These are phyloP conservation scores for Trypanosoma rangeli DNA, from an alignment of 208 protist species.

Conservation along the genomic window DNA sequence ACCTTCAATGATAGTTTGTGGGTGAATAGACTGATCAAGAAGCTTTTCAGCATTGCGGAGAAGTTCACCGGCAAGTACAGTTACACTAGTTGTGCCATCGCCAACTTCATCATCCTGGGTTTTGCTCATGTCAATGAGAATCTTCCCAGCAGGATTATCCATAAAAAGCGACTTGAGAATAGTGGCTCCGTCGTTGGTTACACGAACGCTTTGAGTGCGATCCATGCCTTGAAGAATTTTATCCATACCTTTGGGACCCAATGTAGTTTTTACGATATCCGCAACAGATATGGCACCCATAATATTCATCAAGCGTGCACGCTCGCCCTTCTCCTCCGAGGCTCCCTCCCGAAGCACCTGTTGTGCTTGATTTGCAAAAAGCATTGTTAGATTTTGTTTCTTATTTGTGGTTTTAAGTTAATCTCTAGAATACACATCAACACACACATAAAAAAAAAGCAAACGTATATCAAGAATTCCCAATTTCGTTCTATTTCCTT, in stretches of 20 bases:
- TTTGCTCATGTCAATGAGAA: slow-evolving; percentile 99
- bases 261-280: slow-evolving; percentile 99
- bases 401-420: slow-evolving; percentile 8
- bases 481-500: too few relatives aligned
- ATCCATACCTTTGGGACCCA: slow-evolving; percentile 99
- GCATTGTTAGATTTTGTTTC: slow-evolving; percentile 38
- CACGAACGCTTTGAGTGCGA: slow-evolving; percentile 82
- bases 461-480: too few relatives aligned
- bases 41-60: slow-evolving; percentile 99
- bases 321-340: slow-evolving; percentile 92
- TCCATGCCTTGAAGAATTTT: slow-evolving; percentile 93
- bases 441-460: slow-evolving; percentile 6
- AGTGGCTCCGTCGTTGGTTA: slow-evolving; percentile 99
- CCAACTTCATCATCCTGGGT: slow-evolving; percentile 99
- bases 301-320: slow-evolving; percentile 91
- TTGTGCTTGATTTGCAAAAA: slow-evolving; percentile 78
- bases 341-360: slow-evolving; percentile 85
- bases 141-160: slow-evolving; percentile 99
- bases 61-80: slow-evolving; percentile 98
- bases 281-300: slow-evolving; percentile 90
- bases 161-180: slow-evolving; percentile 99
- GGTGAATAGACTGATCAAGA: slow-evolving; percentile 97
- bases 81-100: slow-evolving; percentile 99
- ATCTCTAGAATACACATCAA: slow-evolving; percentile 21
- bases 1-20: slow-evolving; percentile 98